A percentile compares a stretch with the other conserved stretches of the same genome.
Evolutionary conservation across 257 asterid genomes (phyloP).

Genomic region (Solanum commersonii): DNA sequence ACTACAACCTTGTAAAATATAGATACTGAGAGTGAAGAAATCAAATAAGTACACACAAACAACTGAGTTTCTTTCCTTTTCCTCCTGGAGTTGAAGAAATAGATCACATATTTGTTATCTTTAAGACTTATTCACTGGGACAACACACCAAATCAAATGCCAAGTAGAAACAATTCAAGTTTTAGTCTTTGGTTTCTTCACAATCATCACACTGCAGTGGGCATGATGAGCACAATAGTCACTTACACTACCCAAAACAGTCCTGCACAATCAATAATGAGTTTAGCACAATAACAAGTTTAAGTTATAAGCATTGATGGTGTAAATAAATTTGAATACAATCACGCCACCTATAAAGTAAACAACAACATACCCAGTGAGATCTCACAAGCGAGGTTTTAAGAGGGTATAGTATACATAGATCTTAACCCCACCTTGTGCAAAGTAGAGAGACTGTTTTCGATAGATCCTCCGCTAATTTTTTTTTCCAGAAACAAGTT

Average conservation of each 20-base stretch:
- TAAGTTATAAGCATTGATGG: background rate
- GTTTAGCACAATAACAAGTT: background rate
- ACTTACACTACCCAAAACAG: background rate
- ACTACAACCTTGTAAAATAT: background rate
- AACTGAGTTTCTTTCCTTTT: background rate
- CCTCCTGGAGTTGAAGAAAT: background rate
- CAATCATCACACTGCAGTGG: constrained; percentile 1
- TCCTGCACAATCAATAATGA: background rate
- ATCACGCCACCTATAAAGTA: background rate
- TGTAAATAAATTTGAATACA: background rate
- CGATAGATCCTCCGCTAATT: background rate
- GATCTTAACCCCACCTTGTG: background rate
- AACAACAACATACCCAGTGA: background rate
- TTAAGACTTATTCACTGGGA: background rate
- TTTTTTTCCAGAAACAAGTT: background rate
- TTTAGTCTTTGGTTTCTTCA: background rate
- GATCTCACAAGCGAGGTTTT: background rate
- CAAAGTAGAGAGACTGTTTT: background rate
- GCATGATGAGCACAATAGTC: background rate
- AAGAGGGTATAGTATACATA: background rate
- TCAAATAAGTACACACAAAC: background rate
- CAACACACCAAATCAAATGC: background rate
- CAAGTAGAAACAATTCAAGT: background rate
- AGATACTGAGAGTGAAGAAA: background rate
- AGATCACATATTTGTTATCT: background rate